phyloP scores from a whole-genome alignment of 2,329 filamentous ascomycete species.

The Neopestalotiopsis sp. region DNA sequence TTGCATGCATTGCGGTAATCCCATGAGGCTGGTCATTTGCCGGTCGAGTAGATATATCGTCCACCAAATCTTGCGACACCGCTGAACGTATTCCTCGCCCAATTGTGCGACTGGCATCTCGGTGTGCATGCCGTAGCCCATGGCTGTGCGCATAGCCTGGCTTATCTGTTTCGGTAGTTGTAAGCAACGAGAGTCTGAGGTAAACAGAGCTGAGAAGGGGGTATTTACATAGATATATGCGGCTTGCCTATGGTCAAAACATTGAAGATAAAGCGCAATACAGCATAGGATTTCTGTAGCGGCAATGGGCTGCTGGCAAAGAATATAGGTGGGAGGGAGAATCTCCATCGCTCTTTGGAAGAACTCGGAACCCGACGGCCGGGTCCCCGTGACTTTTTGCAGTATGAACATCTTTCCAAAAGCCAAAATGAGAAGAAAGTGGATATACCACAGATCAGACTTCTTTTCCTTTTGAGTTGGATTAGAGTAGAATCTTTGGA shows the following conservation, averaged over 20 bases:
- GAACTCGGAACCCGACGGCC: conserved; percentile 52
- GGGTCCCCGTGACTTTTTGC: conserved; percentile 37
- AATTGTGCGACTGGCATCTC: conserved; percentile 52
- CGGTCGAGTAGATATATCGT: conserved; percentile 59
- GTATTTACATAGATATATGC: conserved; percentile 50
- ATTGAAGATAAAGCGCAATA: conserved; percentile 58
- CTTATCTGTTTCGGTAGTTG: conserved; percentile 44
- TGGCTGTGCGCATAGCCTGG: conserved; percentile 55
- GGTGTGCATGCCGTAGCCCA: conserved; percentile 58
- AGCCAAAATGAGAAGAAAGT: conserved; percentile 58
- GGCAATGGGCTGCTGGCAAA: conserved; percentile 48
- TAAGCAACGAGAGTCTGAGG: not conserved
- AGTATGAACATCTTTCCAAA: conserved; percentile 60
- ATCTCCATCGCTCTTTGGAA: conserved; percentile 51
- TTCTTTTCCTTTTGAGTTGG: conserved; percentile 23
- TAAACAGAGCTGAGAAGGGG: no score
- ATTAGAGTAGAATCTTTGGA: conserved; percentile 47
- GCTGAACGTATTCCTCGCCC: conserved; percentile 45
- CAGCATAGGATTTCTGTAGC: conserved; percentile 57
- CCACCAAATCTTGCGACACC: conserved; percentile 59
- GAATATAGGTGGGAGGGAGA: conserved; percentile 46
- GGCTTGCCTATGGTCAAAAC: conserved; percentile 51
- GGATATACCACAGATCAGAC: conserved; percentile 53
- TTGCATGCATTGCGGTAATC: conserved; percentile 52
- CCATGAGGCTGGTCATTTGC: conserved; percentile 60